Percentiles rank a stretch among this genome's conserved stretches.
Evolutionary conservation across 2,329 filamentous ascomycete genomes (phyloP).

Genomic region (Colletotrichum salicis): DNA sequence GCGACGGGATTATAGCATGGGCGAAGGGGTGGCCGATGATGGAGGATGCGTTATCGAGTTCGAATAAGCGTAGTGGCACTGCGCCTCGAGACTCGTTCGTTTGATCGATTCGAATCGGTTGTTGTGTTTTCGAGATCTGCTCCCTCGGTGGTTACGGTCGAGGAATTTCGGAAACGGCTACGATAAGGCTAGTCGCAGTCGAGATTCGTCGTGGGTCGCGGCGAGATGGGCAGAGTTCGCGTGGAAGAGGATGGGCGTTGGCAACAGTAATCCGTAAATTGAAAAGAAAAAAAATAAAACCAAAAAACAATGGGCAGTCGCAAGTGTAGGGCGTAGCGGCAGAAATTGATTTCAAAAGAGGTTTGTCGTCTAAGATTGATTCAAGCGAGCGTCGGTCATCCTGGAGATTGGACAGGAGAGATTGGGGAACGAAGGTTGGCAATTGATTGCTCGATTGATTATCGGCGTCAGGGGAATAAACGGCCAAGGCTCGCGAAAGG

Average conservation of each 20-base stretch:
- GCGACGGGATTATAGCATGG: background rate
- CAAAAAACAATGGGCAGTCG: background rate
- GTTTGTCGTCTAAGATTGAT: background rate
- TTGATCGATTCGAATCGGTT: background rate
- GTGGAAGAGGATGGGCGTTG: background rate
- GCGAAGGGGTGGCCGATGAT: background rate
- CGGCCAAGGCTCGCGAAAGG: background rate
- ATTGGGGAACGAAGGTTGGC: background rate
- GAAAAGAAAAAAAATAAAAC: background rate
- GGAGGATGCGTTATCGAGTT: background rate
- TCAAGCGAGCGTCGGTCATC: conserved; percentile 33
- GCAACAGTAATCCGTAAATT: background rate
- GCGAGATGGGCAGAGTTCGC: background rate
- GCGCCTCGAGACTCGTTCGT: background rate
- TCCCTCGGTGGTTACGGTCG: background rate
- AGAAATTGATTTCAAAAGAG: background rate
- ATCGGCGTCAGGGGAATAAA: background rate
- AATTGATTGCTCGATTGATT: conserved; percentile 21
- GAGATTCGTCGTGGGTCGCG: background rate
- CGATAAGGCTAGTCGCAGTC: background rate
- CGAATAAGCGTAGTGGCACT: background rate
- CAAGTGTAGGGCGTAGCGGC: background rate
- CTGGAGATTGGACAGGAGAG: conserved; percentile 24
- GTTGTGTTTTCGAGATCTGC: background rate
- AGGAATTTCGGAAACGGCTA: conserved; percentile 4